Percentiles rank a stretch among this genome's conserved stretches.
Conservation (phyloP, 345 rosid species). For the Citrus trifoliata region DNA sequence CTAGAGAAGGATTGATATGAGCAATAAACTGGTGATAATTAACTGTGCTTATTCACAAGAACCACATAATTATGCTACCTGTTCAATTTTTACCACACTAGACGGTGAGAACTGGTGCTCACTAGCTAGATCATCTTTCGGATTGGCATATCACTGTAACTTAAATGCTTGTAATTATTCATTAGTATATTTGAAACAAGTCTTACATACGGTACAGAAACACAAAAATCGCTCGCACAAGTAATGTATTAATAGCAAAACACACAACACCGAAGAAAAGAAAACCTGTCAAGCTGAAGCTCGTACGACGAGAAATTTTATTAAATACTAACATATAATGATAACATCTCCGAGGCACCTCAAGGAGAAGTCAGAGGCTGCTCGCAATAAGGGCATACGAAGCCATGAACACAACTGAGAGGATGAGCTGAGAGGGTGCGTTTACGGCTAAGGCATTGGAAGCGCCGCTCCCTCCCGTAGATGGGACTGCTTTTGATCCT, state of each 20-base stretch:
- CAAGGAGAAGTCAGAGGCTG: conserved; percentile 16
- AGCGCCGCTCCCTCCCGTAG: neutral
- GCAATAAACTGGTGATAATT: too few relatives aligned
- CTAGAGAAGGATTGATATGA: too few relatives aligned
- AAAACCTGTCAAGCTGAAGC: neutral
- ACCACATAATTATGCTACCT: too few relatives aligned
- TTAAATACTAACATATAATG: too few relatives aligned
- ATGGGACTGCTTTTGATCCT: conserved; percentile 17
- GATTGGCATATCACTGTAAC: neutral
- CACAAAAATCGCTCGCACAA: neutral
- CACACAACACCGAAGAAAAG: neutral
- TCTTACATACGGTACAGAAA: neutral
- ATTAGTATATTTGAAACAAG: neutral
- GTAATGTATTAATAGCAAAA: neutral
- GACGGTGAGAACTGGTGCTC: too few relatives aligned
- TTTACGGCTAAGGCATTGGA: neutral
- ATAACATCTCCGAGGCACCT: neutral
- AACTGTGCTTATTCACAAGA: too few relatives aligned
- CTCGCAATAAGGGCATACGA: conserved; percentile 11
- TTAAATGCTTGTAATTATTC: neutral
- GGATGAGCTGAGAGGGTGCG: conserved; percentile 15
- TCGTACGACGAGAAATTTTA: too few relatives aligned
- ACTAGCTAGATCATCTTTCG: too few relatives aligned
- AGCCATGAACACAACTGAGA: conserved; percentile 21
- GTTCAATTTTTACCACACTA: too few relatives aligned